Conservation (phyloP, 768 basidiomycete genomes). For the Hygrophorus pudorinus region DNA sequence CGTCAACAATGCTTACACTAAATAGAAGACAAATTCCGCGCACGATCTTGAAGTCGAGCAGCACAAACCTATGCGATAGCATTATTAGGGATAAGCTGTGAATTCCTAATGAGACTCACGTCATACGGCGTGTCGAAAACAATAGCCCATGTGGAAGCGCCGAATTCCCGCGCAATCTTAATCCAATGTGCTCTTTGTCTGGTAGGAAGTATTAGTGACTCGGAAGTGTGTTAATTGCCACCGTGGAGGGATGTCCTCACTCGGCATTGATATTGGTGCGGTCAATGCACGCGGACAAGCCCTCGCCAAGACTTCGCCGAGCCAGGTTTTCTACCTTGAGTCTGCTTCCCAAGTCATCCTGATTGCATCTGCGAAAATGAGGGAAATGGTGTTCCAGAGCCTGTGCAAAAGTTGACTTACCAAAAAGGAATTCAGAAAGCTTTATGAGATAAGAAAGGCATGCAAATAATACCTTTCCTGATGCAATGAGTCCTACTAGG, state of each 20-base stretch:
- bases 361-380: slow-evolving; percentile 60
- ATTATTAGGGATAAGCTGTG: background rate
- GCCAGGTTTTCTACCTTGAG: slow-evolving; percentile 54
- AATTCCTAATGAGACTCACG: slow-evolving; percentile 28
- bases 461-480: slow-evolving; percentile 48
- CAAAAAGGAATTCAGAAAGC: slow-evolving; percentile 7
- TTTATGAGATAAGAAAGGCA: background rate
- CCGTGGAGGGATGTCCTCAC: slow-evolving; percentile 29
- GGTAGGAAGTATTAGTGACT: too few relatives aligned
- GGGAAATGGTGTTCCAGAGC: slow-evolving; percentile 56
- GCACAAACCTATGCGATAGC: slow-evolving; percentile 41
- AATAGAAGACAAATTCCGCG: slow-evolving; percentile 19
- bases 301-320: slow-evolving; percentile 37
- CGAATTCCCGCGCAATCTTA: slow-evolving; percentile 56
- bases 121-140: slow-evolving; percentile 72
- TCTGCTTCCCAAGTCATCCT: slow-evolving; percentile 70
- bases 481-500: slow-evolving; percentile 64
- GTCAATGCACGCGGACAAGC: slow-evolving; percentile 72
- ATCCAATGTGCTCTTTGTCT: slow-evolving; percentile 73
- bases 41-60: slow-evolving; percentile 49
- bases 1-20: slow-evolving; percentile 8
- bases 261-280: slow-evolving; percentile 63
- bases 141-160: slow-evolving; percentile 58
- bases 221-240: slow-evolving; percentile 2
- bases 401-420: slow-evolving; percentile 56